Evolutionary conservation across 768 basidiomycete species (phyloP), one percentile per base, ranked within the genome.

Genomic region (Paxillus rubicundulus): DNA sequence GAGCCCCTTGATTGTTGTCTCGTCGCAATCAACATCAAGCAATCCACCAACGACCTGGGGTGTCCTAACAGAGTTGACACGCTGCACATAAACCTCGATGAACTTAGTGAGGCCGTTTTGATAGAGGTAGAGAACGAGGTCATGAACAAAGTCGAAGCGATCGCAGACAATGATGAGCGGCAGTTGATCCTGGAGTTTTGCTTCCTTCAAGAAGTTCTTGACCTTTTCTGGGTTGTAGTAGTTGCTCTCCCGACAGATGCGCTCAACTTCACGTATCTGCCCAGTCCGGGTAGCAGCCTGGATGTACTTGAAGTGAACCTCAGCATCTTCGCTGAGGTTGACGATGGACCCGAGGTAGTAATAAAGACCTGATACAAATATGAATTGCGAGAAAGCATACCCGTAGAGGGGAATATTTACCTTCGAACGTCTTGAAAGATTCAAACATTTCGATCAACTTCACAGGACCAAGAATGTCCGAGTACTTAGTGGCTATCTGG

Each of bases 141-240:
- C 97, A 69, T 99, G 97, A 10, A 99, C 96, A 63, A 98, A 98
- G 79, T 97, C 96, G 79, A 98, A 99, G 36, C 97, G 93, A 70
- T 99, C 97, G 81, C 97, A 98, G 63, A 99, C 97, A 59, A 99
- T 98, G 77, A 98, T 99, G 61, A 99, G 86, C 4, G 97, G 97
- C 34, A 99, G 85, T 68, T 98, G 97, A 67, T 98, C 97, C 34
- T 85, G 74, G 27, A 99, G 85, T 65, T 97, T 95, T 64, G 97
- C 95, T 67, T 99, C 97, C 72, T 98, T 98, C 70, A 98, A 84
- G 87, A 98, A 98, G 74, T 99, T 99, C 81, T 99, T 98, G 82
- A 98, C 97, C 73, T 99, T 99, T 77, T 99, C 97, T 1, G 97
- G 92, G 71, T 95, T 98, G 81, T 98, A 98, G 74, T 77, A 79